Conservation (phyloP, 2,329 filamentous ascomycete species). For the Epichloe brachyelytri region DNA sequence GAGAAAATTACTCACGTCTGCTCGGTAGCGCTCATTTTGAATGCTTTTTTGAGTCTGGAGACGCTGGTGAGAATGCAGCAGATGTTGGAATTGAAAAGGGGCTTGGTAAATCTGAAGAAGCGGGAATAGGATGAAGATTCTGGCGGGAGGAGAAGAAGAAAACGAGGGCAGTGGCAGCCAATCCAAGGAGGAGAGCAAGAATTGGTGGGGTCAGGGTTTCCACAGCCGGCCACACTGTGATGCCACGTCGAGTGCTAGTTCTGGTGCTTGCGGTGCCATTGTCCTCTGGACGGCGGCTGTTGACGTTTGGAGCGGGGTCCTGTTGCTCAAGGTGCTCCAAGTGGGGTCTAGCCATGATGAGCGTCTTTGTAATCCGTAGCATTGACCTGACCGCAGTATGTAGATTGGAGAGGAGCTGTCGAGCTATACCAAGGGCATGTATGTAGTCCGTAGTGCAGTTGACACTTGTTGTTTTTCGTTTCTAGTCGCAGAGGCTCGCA, state of each 20-base stretch:
- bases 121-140: conserved; percentile 11
- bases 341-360: conserved; percentile 7
- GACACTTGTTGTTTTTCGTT: neutral
- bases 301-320: conserved; percentile 6
- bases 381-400: too few relatives aligned
- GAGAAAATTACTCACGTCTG: conserved; percentile 58
- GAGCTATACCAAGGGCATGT: too few relatives aligned
- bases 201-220: conserved; percentile 31
- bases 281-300: neutral
- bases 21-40: conserved; percentile 59
- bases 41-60: conserved; percentile 16
- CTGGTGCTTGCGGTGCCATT: neutral
- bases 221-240: conserved; percentile 18
- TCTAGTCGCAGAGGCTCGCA: neutral
- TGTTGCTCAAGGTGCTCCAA: neutral
- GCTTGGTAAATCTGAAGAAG: conserved; percentile 17
- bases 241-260: neutral
- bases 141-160: conserved; percentile 8
- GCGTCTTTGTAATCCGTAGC: neutral
- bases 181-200: conserved; percentile 26
- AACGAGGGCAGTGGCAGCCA: conserved; percentile 22
- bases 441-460: neutral
- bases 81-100: conserved; percentile 11
- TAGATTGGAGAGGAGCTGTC: too few relatives aligned
- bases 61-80: conserved; percentile 15